These are phyloP conservation scores for Tuber microsphaerosporum DNA, from an alignment of 495 filamentous ascomycete species.

Conservation along the genomic window DNA sequence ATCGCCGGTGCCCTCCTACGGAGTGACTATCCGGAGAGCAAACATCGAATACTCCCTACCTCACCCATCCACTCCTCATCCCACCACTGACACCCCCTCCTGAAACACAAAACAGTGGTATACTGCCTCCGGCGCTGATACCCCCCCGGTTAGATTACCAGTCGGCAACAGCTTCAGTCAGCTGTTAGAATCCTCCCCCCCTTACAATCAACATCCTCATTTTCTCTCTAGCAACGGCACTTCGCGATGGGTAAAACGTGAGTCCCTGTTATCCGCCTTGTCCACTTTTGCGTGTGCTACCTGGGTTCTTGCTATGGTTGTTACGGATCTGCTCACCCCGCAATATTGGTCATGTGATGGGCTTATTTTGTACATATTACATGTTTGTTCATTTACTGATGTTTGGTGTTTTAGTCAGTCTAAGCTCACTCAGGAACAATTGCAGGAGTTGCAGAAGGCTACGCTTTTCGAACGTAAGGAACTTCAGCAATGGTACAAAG, in stretches of 20 bases:
- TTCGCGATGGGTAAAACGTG: slow-evolving; percentile 48
- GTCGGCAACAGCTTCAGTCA: not conserved
- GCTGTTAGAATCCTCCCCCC: not conserved
- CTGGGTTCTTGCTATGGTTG: slow-evolving; percentile 2
- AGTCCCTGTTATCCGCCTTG: slow-evolving; percentile 34
- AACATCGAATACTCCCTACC: not conserved
- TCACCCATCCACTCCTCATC: not conserved
- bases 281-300: slow-evolving; percentile 17
- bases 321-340: not conserved
- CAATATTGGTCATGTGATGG: not conserved
- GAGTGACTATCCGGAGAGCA: not conserved
- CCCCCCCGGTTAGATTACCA: not conserved
- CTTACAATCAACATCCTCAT: not conserved
- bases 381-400: not conserved
- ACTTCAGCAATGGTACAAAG: slow-evolving; percentile 99
- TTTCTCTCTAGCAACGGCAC: not conserved
- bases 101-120: not conserved
- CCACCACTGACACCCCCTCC: not conserved
- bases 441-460: slow-evolving; percentile 86
- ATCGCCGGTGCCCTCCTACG: not conserved
- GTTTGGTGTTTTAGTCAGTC: slow-evolving; percentile 57
- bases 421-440: slow-evolving; percentile 90
- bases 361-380: slow-evolving; percentile 6
- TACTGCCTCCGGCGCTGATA: not conserved
- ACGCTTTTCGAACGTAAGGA: slow-evolving; percentile 99